Evolutionary conservation across 2,329 filamentous ascomycete genomes (phyloP).

Genomic region (Aureobasidium melanogenum): DNA sequence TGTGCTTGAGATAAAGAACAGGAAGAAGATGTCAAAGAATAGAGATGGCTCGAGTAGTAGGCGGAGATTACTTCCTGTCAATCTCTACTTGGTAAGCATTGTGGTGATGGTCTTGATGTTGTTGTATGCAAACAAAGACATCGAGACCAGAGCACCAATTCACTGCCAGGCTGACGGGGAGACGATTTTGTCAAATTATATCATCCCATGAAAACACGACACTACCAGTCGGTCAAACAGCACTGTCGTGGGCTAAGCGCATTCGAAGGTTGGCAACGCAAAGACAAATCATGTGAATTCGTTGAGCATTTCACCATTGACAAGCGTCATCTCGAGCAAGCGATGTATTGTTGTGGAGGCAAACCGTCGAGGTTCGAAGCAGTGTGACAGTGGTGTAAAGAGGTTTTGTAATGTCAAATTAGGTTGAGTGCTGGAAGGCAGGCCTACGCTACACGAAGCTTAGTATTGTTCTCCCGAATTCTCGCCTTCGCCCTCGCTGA

Average conservation of each 20-base stretch:
- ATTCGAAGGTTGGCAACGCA: neutral
- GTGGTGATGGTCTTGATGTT: neutral
- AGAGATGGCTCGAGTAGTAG: neutral
- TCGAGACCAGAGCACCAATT: neutral
- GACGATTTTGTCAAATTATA: neutral
- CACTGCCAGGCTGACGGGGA: neutral
- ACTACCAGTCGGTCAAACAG: no score
- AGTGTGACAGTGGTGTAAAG: neutral
- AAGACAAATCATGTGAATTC: neutral
- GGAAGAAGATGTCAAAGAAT: neutral
- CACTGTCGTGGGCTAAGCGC: neutral
- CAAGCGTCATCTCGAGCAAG: neutral
- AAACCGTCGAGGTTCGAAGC: neutral
- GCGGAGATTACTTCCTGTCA: neutral
- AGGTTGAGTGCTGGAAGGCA: neutral
- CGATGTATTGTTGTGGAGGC: no score
- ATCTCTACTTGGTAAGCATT: neutral
- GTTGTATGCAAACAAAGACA: neutral
- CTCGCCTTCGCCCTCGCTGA: neutral
- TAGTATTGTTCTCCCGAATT: constrained; percentile 6
- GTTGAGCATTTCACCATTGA: no score
- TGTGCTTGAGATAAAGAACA: neutral
- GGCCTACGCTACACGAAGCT: neutral
- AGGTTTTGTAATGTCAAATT: neutral
- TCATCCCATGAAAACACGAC: neutral